Evolutionary conservation across 768 basidiomycete genomes (phyloP).

Genomic region (Coprinellus micaceus): DNA sequence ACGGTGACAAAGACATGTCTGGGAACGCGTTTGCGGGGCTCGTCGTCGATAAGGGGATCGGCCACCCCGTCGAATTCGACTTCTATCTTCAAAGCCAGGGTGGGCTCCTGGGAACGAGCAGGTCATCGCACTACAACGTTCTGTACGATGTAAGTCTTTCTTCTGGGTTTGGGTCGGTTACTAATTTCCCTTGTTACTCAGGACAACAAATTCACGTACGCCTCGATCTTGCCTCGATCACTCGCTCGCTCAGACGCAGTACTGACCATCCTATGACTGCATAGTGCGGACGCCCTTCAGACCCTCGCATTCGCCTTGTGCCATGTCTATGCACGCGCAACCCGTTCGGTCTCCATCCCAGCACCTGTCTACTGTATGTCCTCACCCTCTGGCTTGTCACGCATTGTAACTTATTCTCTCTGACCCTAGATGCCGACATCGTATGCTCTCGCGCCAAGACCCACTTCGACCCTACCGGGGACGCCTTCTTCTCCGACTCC

Average conservation of each 20-base stretch:
- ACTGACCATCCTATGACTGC: not conserved
- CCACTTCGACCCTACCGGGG: constrained; percentile 40
- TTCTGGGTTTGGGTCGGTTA: no score
- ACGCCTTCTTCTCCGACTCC: constrained; percentile 38
- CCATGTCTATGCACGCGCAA: constrained; percentile 72
- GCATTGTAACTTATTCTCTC: not conserved
- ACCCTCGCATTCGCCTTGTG: constrained; percentile 65
- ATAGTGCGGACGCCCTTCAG: constrained; percentile 65
- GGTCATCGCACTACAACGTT: constrained; percentile 45
- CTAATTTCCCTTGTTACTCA: no score
- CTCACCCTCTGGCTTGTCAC: not conserved
- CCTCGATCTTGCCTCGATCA: not conserved
- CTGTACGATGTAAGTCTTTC: constrained; percentile 27
- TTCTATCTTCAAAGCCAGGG: constrained; percentile 78
- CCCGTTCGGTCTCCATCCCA: constrained; percentile 76
- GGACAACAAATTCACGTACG: constrained; percentile 59
- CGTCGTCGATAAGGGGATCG: constrained; percentile 67
- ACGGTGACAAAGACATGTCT: constrained; percentile 53
- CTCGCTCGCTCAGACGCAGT: not conserved
- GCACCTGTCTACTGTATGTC: constrained; percentile 73
- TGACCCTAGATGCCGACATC: constrained; percentile 63
- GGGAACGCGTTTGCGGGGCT: constrained; percentile 78
- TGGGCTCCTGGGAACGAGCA: constrained; percentile 72
- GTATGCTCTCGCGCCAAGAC: constrained; percentile 42
- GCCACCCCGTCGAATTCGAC: constrained; percentile 71